phyloP scores from a whole-genome alignment of 2,329 filamentous ascomycete genomes.

The Fusarium equiseti region DNA sequence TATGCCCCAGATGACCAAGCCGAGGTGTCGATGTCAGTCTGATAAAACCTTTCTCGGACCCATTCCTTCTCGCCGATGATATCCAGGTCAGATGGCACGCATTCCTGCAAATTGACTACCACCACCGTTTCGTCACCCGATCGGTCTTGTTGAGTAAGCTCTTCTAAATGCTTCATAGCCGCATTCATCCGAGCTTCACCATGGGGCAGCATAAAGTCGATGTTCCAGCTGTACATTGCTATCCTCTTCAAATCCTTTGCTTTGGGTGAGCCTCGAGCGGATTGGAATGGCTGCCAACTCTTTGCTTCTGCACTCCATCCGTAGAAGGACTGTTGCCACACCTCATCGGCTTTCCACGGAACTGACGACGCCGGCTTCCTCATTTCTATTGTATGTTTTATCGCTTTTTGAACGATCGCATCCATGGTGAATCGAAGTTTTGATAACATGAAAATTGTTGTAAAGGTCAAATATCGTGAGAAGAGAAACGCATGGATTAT shows the following conservation, averaged over 20 bases:
- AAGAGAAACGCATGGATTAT: too few relatives aligned
- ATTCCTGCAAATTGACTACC: constrained; percentile 67
- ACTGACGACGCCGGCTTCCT: neutral
- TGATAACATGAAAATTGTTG: neutral
- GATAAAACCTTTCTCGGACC: constrained; percentile 60
- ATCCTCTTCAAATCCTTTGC: constrained; percentile 36
- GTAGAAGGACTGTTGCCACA: neutral
- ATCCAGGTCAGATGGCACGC: constrained; percentile 58
- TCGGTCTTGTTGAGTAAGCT: constrained; percentile 10
- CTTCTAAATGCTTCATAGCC: constrained; percentile 48
- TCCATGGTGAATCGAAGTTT: neutral
- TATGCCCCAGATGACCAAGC: constrained; percentile 62
- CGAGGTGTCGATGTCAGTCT: constrained; percentile 59
- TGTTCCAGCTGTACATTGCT: constrained; percentile 53
- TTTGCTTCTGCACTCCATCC: neutral
- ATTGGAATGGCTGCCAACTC: neutral
- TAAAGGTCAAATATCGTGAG: neutral
- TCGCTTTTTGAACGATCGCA: neutral
- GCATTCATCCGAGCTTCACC: constrained; percentile 50
- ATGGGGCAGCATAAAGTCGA: constrained; percentile 53
- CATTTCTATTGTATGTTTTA: neutral
- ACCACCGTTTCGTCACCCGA: constrained; percentile 39
- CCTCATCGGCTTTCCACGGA: neutral
- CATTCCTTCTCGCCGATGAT: constrained; percentile 59
- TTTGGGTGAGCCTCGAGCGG: accelerated